Evolutionary conservation across 2,329 filamentous ascomycete genomes (phyloP).

Genomic region (Fusarium solani-melongenae): DNA sequence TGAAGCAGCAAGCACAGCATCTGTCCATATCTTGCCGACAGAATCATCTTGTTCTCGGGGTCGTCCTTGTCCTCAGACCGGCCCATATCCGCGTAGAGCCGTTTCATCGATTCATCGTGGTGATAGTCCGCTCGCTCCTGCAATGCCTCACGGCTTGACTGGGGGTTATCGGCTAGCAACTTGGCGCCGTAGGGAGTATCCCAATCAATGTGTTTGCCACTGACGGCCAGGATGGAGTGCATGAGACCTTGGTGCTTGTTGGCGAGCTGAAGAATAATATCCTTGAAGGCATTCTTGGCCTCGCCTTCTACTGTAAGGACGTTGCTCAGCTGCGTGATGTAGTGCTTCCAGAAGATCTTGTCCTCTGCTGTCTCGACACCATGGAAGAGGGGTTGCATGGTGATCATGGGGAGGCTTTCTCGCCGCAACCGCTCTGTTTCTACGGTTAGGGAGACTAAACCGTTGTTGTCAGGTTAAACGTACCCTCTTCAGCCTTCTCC

Average conservation of each 20-base stretch:
- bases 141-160: conserved; percentile 59
- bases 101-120: conserved; percentile 64
- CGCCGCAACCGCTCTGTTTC: conserved; percentile 61
- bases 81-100: conserved; percentile 60
- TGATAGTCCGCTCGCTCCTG: conserved; percentile 66
- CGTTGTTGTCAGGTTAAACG: conserved; percentile 22
- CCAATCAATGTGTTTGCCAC: conserved; percentile 79
- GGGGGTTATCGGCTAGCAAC: conserved; percentile 61
- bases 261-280: conserved; percentile 84
- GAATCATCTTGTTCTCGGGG: conserved; percentile 57
- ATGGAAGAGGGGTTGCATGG: conserved; percentile 76
- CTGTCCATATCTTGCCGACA: conserved; percentile 69
- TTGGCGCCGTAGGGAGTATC: conserved; percentile 66
- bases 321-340: conserved; percentile 80
- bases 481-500: conserved; percentile 78
- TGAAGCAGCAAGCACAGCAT: conserved; percentile 72
- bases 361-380: conserved; percentile 86
- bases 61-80: conserved; percentile 55
- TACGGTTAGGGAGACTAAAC: conserved; percentile 17
- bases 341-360: conserved; percentile 84
- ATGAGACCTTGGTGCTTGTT: conserved; percentile 84
- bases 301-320: conserved; percentile 86
- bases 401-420: conserved; percentile 63
- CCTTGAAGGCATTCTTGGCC: conserved; percentile 85
- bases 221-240: conserved; percentile 88